A percentile compares a stretch with the other conserved stretches of the same genome.
Conservation (phyloP, 257 asterid species). For the Haberlea rhodopensis region DNA sequence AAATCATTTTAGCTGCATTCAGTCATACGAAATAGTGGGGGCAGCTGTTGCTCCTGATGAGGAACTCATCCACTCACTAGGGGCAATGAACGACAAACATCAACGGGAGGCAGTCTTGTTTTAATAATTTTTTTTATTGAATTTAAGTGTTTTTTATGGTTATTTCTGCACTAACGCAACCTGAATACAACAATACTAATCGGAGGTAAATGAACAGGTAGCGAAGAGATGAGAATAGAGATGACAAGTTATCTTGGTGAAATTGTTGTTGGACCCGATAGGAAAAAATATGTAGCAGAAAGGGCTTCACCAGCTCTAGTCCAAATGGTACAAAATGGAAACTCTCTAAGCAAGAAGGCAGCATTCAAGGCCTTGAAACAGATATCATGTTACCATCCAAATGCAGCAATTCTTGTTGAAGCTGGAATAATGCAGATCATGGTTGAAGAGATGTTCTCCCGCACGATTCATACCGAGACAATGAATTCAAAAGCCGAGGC, state of each 20-base stretch:
- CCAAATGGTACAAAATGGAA: slow-evolving; percentile 57
- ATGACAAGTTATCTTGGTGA: slow-evolving; percentile 71
- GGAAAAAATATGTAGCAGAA: slow-evolving; percentile 52
- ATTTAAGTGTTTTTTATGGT: too few species aligned
- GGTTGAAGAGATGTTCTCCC: slow-evolving; percentile 65
- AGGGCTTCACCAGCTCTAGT: slow-evolving; percentile 64
- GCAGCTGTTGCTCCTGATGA: neutral
- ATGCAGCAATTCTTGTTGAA: slow-evolving; percentile 46
- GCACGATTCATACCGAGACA: slow-evolving; percentile 40
- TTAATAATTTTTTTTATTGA: too few species aligned
- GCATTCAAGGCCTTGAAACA: slow-evolving; percentile 70
- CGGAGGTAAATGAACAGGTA: slow-evolving; percentile 44
- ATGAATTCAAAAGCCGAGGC: slow-evolving; percentile 57
- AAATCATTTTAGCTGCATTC: neutral
- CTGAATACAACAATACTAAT: neutral
- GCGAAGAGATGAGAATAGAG: slow-evolving; percentile 54
- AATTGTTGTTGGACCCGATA: slow-evolving; percentile 51
- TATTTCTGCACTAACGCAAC: neutral
- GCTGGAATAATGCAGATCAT: slow-evolving; percentile 57
- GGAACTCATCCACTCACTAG: too few species aligned
- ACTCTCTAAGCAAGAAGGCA: slow-evolving; percentile 45
- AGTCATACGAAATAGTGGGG: neutral
- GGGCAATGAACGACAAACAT: too few species aligned
- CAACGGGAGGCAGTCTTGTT: too few species aligned
- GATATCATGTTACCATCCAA: slow-evolving; percentile 53